Evolutionary conservation across 805 yeast species (phyloP), one percentile per base, ranked within the genome.

Genomic region (Yamadazyma kitorensis): DNA sequence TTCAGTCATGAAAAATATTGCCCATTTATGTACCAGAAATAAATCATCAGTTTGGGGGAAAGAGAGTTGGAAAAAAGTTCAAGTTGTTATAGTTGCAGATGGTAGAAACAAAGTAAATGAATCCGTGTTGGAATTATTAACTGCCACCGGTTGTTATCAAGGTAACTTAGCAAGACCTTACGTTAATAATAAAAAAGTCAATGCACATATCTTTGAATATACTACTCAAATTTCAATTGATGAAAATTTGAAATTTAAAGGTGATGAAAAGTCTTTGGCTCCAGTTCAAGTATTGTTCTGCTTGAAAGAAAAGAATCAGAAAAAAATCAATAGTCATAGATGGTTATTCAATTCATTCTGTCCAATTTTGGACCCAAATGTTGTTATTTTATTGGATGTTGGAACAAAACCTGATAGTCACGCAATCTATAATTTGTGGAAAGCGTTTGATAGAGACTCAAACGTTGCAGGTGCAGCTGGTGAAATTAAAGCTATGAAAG

Each of bases 391-490:
- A 40, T 72, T 93, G 31, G 99, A 93, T 68, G 98, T 93, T n/a
- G 99, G 99, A 43, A 93, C 99, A 0, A 79, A 82, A 50, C 95
- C 98, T n/a, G 88, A 87, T 44, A 74, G 76, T 29, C 80, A 83
- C 34, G 91, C 98, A 0, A 69, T 91, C 17, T 94, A 93, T 53
- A 93, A 91, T 48, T 68, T 93, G 40, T 93, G 99, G 99, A 93
- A 93, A 59, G 95, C 96, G 0, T 93, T 93, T 59, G 98, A 93
- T 58, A 74, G 80, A 47, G 97, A 93, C 55, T 88, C 97, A 1
- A 89, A 91, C 50, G 96, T 93, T 34, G 99, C 96, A 0, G 99
- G 99, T 43, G 98, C 96, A 1, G 97, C 98, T 10, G 99, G 99
- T 43, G 98, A 93, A 59, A 89, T 93, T 54, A 84, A 84, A 43